Base-by-base conservation (phyloP, 371 early-diverging fungal genomes). In the Cokeromyces recurvatus region DNA sequence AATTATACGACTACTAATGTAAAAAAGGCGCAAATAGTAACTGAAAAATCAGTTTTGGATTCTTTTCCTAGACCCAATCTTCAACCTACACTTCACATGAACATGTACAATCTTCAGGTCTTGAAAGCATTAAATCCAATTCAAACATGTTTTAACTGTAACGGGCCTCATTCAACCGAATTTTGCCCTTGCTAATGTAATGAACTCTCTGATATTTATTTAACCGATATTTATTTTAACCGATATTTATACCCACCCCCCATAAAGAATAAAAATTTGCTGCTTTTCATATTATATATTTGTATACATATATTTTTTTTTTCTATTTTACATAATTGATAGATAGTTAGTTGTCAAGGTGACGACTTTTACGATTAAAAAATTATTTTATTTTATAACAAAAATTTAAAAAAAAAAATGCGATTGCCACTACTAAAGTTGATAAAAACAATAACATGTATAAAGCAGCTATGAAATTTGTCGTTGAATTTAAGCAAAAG, bases 171-270 rank as follows among this genome's bases (percentile, higher is more conserved):
- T 47, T 62, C 65, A 10, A 69, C 74, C 22, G 69, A 69, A 35
- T 73, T 69, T 44, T 73, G 74, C 38, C 74, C 74, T 43, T 73
- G 74, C 34, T 73, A 55, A n/a, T n/a, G n/a, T n/a, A n/a, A n/a
- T n/a, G n/a, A n/a, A n/a, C n/a, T n/a, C n/a, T n/a, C n/a, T n/a
- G n/a, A n/a, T n/a, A n/a, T n/a, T n/a, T n/a, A n/a, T n/a, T n/a
- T n/a, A n/a, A 62, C 29, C n/a, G 34, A 27, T 6, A 19, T 16
- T 40, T 27, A 17, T 17, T 31, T 27, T 17, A n/a, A n/a, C n/a
- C n/a, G n/a, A n/a, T n/a, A n/a, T n/a, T n/a, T n/a, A n/a, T n/a
- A n/a, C n/a, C n/a, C n/a, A n/a, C n/a, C n/a, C n/a, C n/a, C n/a
- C n/a, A n/a, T n/a, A n/a, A n/a, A n/a, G n/a, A n/a, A n/a, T n/a